Evolutionary conservation across 495 filamentous ascomycete species (phyloP), one percentile per base, ranked within the genome.

Genomic region (Talaromyces trachyspermus): DNA sequence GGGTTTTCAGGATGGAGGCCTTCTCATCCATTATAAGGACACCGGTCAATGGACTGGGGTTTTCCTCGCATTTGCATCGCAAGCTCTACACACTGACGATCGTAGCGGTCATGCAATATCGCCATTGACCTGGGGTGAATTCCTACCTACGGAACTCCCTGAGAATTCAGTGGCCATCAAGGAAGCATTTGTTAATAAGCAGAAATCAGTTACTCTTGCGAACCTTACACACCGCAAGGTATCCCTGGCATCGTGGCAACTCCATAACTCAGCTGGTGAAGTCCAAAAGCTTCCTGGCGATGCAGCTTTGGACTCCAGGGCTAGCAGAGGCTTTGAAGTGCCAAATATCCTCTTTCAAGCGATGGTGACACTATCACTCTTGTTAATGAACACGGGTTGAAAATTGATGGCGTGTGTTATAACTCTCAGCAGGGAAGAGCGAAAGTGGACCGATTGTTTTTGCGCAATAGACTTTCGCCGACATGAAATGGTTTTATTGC

Each of bases 41-140:
- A 40, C 50, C 36, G 55, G 49, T 20, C 55, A 57, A 36, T 69
- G 63, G 62, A 50, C 58, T 36, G 65, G 51, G 4, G 32, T 69
- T 11, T 69, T 69, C 38, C 37, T 69, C 6, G 63, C 54, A 17
- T 69, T 69, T 41, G 60, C 57, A 30, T 49, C 49, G 2, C 65
- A 69, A 49, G 56, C 57, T 23, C 45, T 53, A 14, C 52, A 56
- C 29, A 59, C 61, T 17, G 58, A 61, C n/a, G 54, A 65, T 37
- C 5, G 43, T 1, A 27, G 19, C 1, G 55, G 55, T 14, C 55
- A 58, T 35, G 55, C 55, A 8, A 50, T 50, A 38, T 29, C 49
- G 9, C 37, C 37, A 11, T 23, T 50, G 19, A 54, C 49, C n/a
- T 58, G 55, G 55, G 37, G 25, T 10, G 29, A 57, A 30, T 30